Evolutionary conservation across 345 rosid genomes (phyloP), one percentile per base, ranked within the genome.

Genomic region (Mallotus nudiflorus): DNA sequence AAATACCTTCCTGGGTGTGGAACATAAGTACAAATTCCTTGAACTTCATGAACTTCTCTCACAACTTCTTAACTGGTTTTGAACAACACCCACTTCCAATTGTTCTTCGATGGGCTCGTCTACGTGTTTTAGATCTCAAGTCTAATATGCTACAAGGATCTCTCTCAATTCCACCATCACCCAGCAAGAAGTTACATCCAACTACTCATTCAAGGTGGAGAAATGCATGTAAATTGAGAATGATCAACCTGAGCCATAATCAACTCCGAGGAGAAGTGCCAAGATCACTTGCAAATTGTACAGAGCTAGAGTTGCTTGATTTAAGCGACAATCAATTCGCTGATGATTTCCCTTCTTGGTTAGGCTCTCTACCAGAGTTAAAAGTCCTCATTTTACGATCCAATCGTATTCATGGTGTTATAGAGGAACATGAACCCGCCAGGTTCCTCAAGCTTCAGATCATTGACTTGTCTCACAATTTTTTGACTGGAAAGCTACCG

Each of bases 401-500:
- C 29, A 68, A 68, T 20, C 15, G 14, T 28, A 20, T 68, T 10
- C 22, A 28, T n/a, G 64, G 64, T 9, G 19, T 29, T 5, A 44
- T 57, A 12, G 61, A 67, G 48, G 71, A 73, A 56, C 71, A 35
- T 9, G 25, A 44, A 20, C 69, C 0, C 35, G 20, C 42, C 35
- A 71, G 7, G 62, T 50, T 50, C 2, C 3, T 13, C 3, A 56
- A 69, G 8, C 62, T 78, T 77, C 37, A 68, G 72, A 67, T 62
- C 78, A 0, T 28, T 77, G 84, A 80, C 22, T 69, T 77, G 19
- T 77, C 82, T n/a, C 25, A 9, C 0, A 83, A 77, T 68, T 27
- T 37, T 24, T 69, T 80, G 40, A 72, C 48, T 0, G 75, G 81
- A 19, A 3, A 35, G 1, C 29, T 57, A 28, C 40, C 62, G 8